Conservation (phyloP, 805 yeast species). For the Kodamaea laetipori region DNA sequence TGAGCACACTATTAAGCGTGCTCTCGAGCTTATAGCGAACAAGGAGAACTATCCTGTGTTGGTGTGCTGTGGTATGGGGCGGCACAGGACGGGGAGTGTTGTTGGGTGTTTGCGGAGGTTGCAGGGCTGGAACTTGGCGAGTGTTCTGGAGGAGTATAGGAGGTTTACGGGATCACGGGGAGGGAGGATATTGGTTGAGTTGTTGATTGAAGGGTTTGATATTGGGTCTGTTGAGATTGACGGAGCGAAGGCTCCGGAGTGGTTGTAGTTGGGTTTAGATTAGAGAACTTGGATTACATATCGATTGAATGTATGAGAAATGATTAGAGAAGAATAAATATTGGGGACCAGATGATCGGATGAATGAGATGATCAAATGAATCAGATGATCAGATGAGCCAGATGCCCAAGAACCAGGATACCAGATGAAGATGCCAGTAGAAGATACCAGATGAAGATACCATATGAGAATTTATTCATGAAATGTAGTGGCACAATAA, state of each 20-base stretch:
- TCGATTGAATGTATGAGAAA: too few species aligned
- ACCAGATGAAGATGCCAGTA: too few species aligned
- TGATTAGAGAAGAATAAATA: neutral
- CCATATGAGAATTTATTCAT: too few species aligned
- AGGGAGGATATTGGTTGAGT: constrained; percentile 88
- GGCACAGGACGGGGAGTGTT: constrained; percentile 96
- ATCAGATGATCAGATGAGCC: too few species aligned
- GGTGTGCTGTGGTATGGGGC: constrained; percentile 97
- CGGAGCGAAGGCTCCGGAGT: constrained; percentile 34
- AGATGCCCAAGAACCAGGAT: too few species aligned
- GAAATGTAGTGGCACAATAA: too few species aligned
- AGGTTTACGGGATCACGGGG: constrained; percentile 92
- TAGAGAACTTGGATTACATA: too few species aligned
- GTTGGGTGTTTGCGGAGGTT: constrained; percentile 89
- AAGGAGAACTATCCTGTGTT: constrained; percentile 78
- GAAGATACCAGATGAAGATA: too few species aligned
- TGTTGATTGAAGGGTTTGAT: constrained; percentile 70
- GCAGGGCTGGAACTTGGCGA: constrained; percentile 97
- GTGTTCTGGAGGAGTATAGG: constrained; percentile 89
- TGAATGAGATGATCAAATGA: too few species aligned
- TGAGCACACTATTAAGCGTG: constrained; percentile 76
- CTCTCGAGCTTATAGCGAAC: constrained; percentile 73
- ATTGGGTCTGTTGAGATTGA: constrained; percentile 37
- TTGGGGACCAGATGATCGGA: neutral
- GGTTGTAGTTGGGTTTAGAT: constrained; percentile 26